Conservation (phyloP, 2,329 filamentous ascomycete genomes). For the Nannizziopsis barbatae region DNA sequence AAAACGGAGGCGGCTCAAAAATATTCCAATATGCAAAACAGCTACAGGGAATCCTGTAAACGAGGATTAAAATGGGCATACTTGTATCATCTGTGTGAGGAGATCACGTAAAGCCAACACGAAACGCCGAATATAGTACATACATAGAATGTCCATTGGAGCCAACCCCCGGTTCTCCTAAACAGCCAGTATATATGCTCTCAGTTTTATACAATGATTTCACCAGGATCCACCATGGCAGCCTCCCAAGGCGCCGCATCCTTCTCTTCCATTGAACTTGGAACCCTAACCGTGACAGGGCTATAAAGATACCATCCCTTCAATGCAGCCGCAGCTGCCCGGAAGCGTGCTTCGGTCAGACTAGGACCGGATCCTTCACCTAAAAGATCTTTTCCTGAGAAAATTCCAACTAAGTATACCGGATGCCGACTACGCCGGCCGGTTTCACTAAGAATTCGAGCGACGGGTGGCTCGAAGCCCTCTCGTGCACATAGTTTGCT, state of each 20-base stretch:
- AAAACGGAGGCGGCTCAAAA: too few species aligned
- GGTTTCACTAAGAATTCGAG: constrained; percentile 80
- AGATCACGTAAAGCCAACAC: constrained; percentile 1
- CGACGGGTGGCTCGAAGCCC: constrained; percentile 76
- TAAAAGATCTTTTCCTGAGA: constrained; percentile 78
- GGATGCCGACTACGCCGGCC: constrained; percentile 73
- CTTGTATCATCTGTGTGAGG: background rate
- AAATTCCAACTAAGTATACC: constrained; percentile 90
- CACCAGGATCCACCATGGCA: constrained; percentile 58
- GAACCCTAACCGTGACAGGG: constrained; percentile 55
- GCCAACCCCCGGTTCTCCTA: constrained; percentile 13
- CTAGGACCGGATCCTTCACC: constrained; percentile 77
- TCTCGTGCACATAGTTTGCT: constrained; percentile 74
- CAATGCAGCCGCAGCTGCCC: constrained; percentile 73
- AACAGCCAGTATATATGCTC: constrained; percentile 15
- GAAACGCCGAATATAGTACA: constrained; percentile 17
- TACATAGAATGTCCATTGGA: constrained; percentile 18
- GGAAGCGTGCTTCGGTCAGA: constrained; percentile 62
- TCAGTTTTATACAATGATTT: constrained; percentile 46
- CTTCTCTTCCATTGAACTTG: constrained; percentile 57
- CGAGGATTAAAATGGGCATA: background rate
- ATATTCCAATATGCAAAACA: too few species aligned
- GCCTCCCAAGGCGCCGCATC: constrained; percentile 54
- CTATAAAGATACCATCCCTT: constrained; percentile 97
- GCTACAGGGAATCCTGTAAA: too few species aligned